Evolutionary conservation across 345 rosid genomes (phyloP), one percentile per base, ranked within the genome.

Genomic region (Pseudoturritis turrita): DNA sequence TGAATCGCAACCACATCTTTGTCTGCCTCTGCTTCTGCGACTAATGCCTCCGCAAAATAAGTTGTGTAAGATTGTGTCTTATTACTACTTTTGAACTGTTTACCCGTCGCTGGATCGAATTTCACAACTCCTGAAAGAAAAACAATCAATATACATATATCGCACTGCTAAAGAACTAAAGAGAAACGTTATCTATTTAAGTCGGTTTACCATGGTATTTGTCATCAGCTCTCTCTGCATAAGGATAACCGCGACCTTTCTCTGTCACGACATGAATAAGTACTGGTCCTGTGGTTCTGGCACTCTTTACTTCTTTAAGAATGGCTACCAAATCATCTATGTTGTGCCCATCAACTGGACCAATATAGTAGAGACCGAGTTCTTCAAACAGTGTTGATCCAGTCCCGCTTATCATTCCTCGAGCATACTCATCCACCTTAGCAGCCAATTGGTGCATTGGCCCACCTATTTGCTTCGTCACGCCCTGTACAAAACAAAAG

Each of bases 171-270:
- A 29, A n/a, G 23, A 49, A 29, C 45, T 40, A 39, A 3, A 28
- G 60, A 57, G 26, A 36, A 29, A 57, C 8, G 14, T 5, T 58
- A 36, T 65, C 31, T 11, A 14, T 2, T 23, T 13, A 18, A 18
- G 18, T 36, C 4, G 0, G 15, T 1, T 21, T 66, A 74, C 97
- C 97, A 50, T 95, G 99, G 80, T 95, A 95, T 70, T 91, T 95
- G 74, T 95, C 99, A 28, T 84, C 93, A 66, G 99, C 99, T 78
- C 76, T 88, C 81, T 95, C 99, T 23, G 99, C 99, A 46, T 89
- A 95, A 13, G 97, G 97, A 83, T 95, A 95, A 10, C 99, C 99
- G 10, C 97, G 89, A 64, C 99, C 99, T 85, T 95, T 95, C 92
- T 95, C 99, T 0, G 97, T 95, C 69, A 95, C 87, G 25, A 89